Conservation (phyloP, 805 yeast genomes). For the Metahyphopichia silvanorum region DNA sequence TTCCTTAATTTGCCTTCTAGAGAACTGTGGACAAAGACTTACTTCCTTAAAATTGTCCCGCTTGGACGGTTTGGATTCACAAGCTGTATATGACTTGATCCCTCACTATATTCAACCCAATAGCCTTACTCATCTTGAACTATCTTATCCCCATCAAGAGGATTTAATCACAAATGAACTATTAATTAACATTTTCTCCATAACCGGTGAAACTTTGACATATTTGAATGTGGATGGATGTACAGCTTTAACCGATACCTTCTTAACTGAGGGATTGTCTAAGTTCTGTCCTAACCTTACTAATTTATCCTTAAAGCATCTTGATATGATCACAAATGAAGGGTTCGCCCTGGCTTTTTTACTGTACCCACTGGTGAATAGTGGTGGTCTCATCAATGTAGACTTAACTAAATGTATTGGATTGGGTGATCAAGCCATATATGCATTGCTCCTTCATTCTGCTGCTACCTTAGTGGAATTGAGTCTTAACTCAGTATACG, state of each 20-base stretch:
- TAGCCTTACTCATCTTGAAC: slow-evolving; percentile 53
- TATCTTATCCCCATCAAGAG: slow-evolving; percentile 66
- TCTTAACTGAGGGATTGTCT: slow-evolving; percentile 53
- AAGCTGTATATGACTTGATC: slow-evolving; percentile 55
- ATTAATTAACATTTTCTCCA: slow-evolving; percentile 55
- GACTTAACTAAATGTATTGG: slow-evolving; percentile 64
- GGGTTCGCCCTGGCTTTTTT: slow-evolving; percentile 60
- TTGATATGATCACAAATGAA: slow-evolving; percentile 68
- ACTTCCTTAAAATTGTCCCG: slow-evolving; percentile 60
- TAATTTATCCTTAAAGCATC: slow-evolving; percentile 51
- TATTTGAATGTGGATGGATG: slow-evolving; percentile 71
- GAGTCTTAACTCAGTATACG: slow-evolving; percentile 69
- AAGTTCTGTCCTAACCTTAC: slow-evolving; percentile 57
- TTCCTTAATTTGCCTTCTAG: slow-evolving; percentile 59
- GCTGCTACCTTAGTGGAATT: slow-evolving; percentile 64
- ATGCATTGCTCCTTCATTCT: slow-evolving; percentile 60
- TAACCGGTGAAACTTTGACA: slow-evolving; percentile 59
- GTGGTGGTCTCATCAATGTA: slow-evolving; percentile 56
- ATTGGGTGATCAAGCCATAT: slow-evolving; percentile 60
- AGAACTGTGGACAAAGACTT: slow-evolving; percentile 52
- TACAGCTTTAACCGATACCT: slow-evolving; percentile 62
- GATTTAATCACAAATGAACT: slow-evolving; percentile 67
- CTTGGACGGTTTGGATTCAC: slow-evolving; percentile 66
- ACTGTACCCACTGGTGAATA: slow-evolving; percentile 46
- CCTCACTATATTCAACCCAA: slow-evolving; percentile 54